Evolutionary conservation across 345 rosid genomes (phyloP), one percentile per base, ranked within the genome.

Genomic region (Atalantia buxifolia): DNA sequence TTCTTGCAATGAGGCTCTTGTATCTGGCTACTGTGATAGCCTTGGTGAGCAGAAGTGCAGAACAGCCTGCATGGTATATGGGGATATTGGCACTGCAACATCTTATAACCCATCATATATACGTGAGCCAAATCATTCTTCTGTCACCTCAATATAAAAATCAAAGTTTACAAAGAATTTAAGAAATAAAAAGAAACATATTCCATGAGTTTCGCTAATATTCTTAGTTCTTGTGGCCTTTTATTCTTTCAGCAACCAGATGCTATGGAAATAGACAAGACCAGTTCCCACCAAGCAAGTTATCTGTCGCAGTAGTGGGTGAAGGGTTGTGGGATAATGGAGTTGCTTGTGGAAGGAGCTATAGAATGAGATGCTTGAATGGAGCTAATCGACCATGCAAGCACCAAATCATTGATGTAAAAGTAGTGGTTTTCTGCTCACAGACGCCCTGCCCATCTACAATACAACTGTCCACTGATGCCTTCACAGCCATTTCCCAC

Each of bases 241-340:
- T 45, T 45, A 45, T 13, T 42, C 60, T 42, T 27, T 57, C 76
- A 78, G 81, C 81, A 6, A 78, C 76, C 14, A 69, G 67, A 66
- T 79, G 83, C 36, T 69, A 69, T n/a, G 83, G 85, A 14, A 27
- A 77, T 25, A 69, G 68, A 27, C 77, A 81, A 71, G 83, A 79
- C 18, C 82, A 75, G 40, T 74, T 84, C 78, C 85, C 82, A 24
- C 76, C 81, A 1, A 74, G 83, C n/a, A 78, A 78, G 56, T 24
- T 67, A 22, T 85, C 82, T 64, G 78, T 78, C 1, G 74, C 85
- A 2, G 87, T 79, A 2, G 87, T 79, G 22, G 75, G 80, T 18
- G 84, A 86, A n/a, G 79, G 80, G 3, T 74, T 86, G 70, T 82
- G 87, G 85, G 84, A 82, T 25, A 82, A 84, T 8, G 83, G 81